Base-by-base conservation (phyloP, 495 filamentous ascomycete genomes). In the Penicillium angulare region DNA sequence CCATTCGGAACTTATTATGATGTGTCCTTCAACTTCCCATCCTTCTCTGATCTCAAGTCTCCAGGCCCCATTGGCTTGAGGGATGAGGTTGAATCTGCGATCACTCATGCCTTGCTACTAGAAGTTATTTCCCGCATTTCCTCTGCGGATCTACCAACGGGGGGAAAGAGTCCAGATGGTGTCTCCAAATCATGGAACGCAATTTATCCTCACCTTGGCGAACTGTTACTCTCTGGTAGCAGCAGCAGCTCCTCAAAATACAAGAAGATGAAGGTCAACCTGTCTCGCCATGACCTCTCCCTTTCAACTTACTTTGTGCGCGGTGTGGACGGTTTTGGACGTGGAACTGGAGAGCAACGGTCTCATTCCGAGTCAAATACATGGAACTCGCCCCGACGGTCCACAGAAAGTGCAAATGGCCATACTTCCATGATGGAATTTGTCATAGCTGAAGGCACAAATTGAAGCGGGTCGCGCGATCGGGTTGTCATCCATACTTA, bases 1-100 rank as follows among this genome's bases (percentile, higher is more conserved):
- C 67, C 66, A 1, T 66, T 72, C 21, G 75, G 79, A 26, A 79
- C 78, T 5, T 65, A 70, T 44, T 81, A 72, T 45, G 67, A 73
- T 16, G 52, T 83, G 29, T 72, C 68, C 3, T 66, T 76, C 43
- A 52, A 61, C 34, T 42, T 73, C 36, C 67, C 73, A 0, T 48
- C 63, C 1, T 59, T 63, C 32, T 57, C 65, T 2, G 66, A 70
- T 29, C 53, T 68, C 24, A 68, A 71, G 45, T 68, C 73, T 0
- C 73, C 71, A 0, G 65, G 59, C 13, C 65, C 58, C 7, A 56
- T 77, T 24, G 63, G 57, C 1, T 44, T 73, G 15, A 68, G 56
- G 35, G 61, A 67, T 3, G 74, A 77, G 34, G 74, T 67, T 1
- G 67, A 72, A 17, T 55, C 57, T 3, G 63, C 67, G 0, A 56